A percentile compares a stretch with the other conserved stretches of the same genome.
phyloP scores from a whole-genome alignment of 345 rosid genomes.

The Populus alba region DNA sequence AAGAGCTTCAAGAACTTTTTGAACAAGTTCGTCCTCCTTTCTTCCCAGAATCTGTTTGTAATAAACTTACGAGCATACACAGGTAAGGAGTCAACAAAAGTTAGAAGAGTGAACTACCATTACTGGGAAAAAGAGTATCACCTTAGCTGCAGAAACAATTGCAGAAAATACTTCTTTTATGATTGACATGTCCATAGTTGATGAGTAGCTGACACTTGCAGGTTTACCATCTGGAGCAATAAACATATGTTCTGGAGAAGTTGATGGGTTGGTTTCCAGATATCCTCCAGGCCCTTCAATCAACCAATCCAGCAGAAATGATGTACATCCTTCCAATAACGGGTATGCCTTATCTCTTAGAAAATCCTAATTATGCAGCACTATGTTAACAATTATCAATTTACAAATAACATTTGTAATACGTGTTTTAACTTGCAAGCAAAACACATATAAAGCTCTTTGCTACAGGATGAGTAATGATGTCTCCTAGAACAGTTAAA shows the following conservation, averaged over 20 bases:
- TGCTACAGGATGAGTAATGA: neutral
- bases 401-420: neutral
- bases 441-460: neutral
- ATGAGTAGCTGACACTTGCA: conserved; percentile 89
- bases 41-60: conserved; percentile 57
- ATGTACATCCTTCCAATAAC: conserved; percentile 76
- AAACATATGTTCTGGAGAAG: conserved; percentile 91
- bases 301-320: conserved; percentile 86
- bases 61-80: neutral
- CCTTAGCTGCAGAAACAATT: conserved; percentile 80
- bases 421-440: neutral
- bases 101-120: neutral
- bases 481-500: neutral
- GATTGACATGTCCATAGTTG: conserved; percentile 94
- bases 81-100: neutral
- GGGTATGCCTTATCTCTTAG: conserved; percentile 73
- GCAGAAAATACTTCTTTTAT: conserved; percentile 69
- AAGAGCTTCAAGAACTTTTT: conserved; percentile 54
- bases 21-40: conserved; percentile 49
- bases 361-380: conserved; percentile 54
- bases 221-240: conserved; percentile 69
- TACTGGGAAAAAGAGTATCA: conserved; percentile 19
- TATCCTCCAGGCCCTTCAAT: conserved; percentile 70
- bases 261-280: conserved; percentile 91
- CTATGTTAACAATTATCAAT: neutral